Conservation (phyloP, 768 basidiomycete genomes). For the Boletus rubescentipes region DNA sequence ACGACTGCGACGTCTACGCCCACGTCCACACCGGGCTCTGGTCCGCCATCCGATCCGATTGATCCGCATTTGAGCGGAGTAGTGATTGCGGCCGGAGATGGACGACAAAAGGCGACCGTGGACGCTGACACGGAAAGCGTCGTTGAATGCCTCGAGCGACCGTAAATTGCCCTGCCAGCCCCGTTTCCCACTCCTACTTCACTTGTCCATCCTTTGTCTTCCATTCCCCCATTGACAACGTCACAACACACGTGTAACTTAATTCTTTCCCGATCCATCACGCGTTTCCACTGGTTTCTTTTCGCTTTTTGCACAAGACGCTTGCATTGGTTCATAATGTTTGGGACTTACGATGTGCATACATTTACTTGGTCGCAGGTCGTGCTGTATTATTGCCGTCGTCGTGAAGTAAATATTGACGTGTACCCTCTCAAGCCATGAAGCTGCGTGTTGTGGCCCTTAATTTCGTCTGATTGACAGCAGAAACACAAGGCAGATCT, state of each 20-base stretch:
- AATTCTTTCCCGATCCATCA: background rate
- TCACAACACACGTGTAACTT: constrained; percentile 19
- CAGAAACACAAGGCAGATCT: background rate
- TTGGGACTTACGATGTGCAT: background rate
- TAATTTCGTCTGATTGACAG: background rate
- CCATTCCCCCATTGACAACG: background rate
- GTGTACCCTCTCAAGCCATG: background rate
- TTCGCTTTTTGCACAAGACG: background rate
- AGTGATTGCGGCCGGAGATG: constrained; percentile 25
- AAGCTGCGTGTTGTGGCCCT: background rate
- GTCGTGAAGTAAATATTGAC: background rate
- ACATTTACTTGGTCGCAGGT: constrained; percentile 6
- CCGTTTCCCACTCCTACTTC: background rate
- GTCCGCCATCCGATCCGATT: constrained; percentile 33
- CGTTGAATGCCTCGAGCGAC: constrained; percentile 17
- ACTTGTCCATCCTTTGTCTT: background rate
- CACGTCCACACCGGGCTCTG: constrained; percentile 35
- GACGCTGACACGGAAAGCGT: constrained; percentile 30
- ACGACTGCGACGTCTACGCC: constrained; percentile 34
- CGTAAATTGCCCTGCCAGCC: too few relatives aligned
- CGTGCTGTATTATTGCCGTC: constrained; percentile 10
- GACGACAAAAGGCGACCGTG: constrained; percentile 22
- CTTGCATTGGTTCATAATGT: background rate
- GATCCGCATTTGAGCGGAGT: constrained; percentile 32
- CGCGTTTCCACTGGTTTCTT: background rate